These are phyloP conservation scores for Elaphomyces granulatus DNA, from an alignment of 495 filamentous ascomycete species.

Conservation along the genomic window DNA sequence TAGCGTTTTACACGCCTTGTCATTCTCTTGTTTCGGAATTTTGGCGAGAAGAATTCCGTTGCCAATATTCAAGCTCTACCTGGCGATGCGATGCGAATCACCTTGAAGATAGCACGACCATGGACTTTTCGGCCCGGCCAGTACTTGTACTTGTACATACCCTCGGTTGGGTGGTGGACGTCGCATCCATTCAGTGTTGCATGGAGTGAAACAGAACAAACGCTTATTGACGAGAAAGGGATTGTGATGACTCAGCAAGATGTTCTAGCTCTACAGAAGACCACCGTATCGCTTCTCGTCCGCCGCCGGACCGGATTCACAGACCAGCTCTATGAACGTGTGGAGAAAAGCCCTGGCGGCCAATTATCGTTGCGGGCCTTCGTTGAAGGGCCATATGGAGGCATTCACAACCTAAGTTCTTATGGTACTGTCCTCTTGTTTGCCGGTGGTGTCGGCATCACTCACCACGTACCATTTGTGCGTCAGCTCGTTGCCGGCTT, in stretches of 20 bases:
- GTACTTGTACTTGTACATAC: slow-evolving; percentile 78
- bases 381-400: slow-evolving; percentile 82
- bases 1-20: slow-evolving; percentile 48
- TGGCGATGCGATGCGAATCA: slow-evolving; percentile 71
- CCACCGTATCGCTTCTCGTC: slow-evolving; percentile 62
- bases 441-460: slow-evolving; percentile 86
- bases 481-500: slow-evolving; percentile 63
- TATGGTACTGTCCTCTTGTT: slow-evolving; percentile 86
- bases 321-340: slow-evolving; percentile 56
- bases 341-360: slow-evolving; percentile 24
- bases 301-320: slow-evolving; percentile 83
- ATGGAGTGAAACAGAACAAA: slow-evolving; percentile 48
- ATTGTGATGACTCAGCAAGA: slow-evolving; percentile 26
- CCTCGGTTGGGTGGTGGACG: slow-evolving; percentile 60
- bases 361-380: slow-evolving; percentile 41
- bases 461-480: slow-evolving; percentile 83
- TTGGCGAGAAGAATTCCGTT: slow-evolving; percentile 45
- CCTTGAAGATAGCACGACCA: slow-evolving; percentile 59
- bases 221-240: slow-evolving; percentile 28
- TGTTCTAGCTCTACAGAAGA: slow-evolving; percentile 27
- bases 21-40: slow-evolving; percentile 58
- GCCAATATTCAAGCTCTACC: slow-evolving; percentile 64
- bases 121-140: slow-evolving; percentile 71
- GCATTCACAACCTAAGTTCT: slow-evolving; percentile 66
- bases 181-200: slow-evolving; percentile 90